Base-by-base conservation (phyloP, 441 rosid species). In the Brassica hybrid region DNA sequence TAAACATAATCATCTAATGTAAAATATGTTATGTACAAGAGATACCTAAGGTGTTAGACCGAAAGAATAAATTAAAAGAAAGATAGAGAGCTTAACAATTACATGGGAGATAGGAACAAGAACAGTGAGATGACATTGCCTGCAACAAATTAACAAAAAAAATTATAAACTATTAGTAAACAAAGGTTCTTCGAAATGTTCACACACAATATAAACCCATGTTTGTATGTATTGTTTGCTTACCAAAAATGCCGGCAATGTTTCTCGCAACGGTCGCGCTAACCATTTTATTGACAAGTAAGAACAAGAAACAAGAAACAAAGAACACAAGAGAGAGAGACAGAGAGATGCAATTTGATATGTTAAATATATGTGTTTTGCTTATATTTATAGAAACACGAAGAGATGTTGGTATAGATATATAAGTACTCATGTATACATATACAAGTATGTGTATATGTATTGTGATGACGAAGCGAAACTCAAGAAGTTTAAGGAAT, bases 101-200 rank as follows among this genome's bases (percentile, higher is more conserved):
- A 81, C 83, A 81, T 81, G 75, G 83, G 83, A 67, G 83, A 76
- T 12, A 45, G n/a, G 62, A 81, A 81, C 67, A 81, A 76, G 78
- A 76, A 76, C 66, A 81, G 69, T 25, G 83, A 81, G 48, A 81
- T 76, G 50, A 64, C 78, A 76, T 81, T 81, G 45, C 83, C 83
- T 81, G 90, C 69, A 18, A 70, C n/a, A n/a, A n/a, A n/a, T n/a
- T 27, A 82, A 50, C 57, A 50, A 34, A 34, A 34, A 30, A n/a
- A n/a, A 5, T 14, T 14, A 6, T 50, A 50, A 50, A 50, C 19
- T 50, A 50, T 50, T 50, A 50, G n/a, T n/a, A n/a, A n/a, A n/a
- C n/a, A 45, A 45, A 45, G 57, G 14, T 50, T 50, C 18, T 50
- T 50, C 7, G 38, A 23, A 14, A 50, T 50, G 17, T 52, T 27